Evolutionary conservation across 2,329 filamentous ascomycete genomes (phyloP).

Genomic region (Phaeosphaeria sp.): DNA sequence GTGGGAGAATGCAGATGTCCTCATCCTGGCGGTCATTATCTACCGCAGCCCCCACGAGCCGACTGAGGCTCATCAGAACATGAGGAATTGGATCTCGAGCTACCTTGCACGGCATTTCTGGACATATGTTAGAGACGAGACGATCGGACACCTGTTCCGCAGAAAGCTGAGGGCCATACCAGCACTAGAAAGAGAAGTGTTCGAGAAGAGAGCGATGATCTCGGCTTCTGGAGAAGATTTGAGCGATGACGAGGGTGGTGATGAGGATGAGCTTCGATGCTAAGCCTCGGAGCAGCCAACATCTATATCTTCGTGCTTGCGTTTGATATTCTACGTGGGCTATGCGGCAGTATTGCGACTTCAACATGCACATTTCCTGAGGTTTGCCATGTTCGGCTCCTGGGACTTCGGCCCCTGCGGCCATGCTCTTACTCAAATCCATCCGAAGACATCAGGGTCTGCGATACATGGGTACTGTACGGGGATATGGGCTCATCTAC

Average conservation of each 20-base stretch:
- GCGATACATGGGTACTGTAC: no score
- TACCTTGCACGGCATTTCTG: constrained; percentile 31
- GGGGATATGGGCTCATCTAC: no score
- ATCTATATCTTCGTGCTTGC: neutral
- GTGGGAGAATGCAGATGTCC: constrained; percentile 12
- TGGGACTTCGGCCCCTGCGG: no score
- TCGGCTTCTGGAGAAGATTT: neutral
- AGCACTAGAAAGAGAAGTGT: constrained; percentile 23
- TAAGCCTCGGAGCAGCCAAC: neutral
- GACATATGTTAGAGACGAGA: constrained; percentile 16
- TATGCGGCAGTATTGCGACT: neutral
- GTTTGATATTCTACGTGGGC: neutral
- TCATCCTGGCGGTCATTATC: constrained; percentile 22
- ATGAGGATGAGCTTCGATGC: neutral
- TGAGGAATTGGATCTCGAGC: constrained; percentile 24
- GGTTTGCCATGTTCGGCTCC: no score
- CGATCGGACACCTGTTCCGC: constrained; percentile 12
- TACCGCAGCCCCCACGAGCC: constrained; percentile 10
- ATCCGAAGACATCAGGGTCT: no score
- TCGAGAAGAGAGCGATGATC: constrained; percentile 4
- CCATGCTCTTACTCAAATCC: no score
- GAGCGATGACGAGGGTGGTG: neutral
- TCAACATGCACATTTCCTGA: no score
- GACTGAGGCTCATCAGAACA: constrained; percentile 7
- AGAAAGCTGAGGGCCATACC: constrained; percentile 17